Evolutionary conservation across 2,329 filamentous ascomycete species (phyloP).

Genomic region (Alternaria consortialis): DNA sequence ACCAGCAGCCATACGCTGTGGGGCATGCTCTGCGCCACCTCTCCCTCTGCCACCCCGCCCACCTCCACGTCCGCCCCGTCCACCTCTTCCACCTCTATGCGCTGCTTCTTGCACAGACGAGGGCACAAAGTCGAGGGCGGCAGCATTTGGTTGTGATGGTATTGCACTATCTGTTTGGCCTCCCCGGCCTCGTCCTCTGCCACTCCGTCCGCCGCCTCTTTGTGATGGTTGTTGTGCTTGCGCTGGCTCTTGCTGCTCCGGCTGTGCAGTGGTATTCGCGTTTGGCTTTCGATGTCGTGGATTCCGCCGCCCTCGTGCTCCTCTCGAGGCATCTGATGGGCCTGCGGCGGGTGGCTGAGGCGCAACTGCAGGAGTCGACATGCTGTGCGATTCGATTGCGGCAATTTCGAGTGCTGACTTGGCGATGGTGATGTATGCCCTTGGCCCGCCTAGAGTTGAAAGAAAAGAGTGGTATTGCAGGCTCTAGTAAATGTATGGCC

Average conservation of each 20-base stretch:
- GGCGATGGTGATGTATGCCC: constrained; percentile 7
- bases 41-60: constrained; percentile 28
- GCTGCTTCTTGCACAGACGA: constrained; percentile 16
- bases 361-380: constrained; percentile 31
- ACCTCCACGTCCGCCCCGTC: constrained; percentile 24
- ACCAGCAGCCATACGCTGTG: constrained; percentile 37
- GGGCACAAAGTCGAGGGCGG: constrained; percentile 9
- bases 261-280: constrained; percentile 16
- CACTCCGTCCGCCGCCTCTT: constrained; percentile 28
- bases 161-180: constrained; percentile 17
- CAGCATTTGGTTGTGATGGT: constrained; percentile 8
- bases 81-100: constrained; percentile 22
- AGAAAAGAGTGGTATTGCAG: constrained; percentile 18
- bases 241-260: constrained; percentile 29
- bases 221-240: constrained; percentile 31
- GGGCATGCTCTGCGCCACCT: constrained; percentile 29
- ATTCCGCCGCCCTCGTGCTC: constrained; percentile 30
- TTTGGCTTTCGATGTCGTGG: constrained; percentile 34
- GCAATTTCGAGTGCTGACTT: background rate
- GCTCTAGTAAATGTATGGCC: constrained; percentile 44
- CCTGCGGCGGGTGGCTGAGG: constrained; percentile 20
- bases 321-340: constrained; percentile 25
- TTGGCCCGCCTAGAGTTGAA: background rate
- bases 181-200: constrained; percentile 31
- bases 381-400: constrained; percentile 18